phyloP scores from a whole-genome alignment of 139 green algal species.

The Micromonas commoda region DNA sequence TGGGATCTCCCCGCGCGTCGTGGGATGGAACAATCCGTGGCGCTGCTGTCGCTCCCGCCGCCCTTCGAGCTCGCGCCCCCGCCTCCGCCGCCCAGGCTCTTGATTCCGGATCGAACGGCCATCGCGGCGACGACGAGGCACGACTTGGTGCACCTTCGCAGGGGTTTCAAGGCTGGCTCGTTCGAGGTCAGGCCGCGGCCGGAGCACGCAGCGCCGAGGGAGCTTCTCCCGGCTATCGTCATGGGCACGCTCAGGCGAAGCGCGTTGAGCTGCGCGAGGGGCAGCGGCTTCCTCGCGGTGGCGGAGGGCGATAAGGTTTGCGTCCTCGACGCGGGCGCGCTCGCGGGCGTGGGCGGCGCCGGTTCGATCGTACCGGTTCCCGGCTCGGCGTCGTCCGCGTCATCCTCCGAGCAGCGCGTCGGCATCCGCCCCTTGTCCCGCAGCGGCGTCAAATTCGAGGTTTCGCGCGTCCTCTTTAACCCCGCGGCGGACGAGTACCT shows the following conservation, averaged over 20 bases:
- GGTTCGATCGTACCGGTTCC: background rate
- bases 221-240: background rate
- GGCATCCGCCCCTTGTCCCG: slow-evolving; percentile 27
- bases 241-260: background rate
- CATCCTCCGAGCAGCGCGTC: slow-evolving; percentile 8
- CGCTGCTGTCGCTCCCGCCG: no score
- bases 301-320: slow-evolving; percentile 42
- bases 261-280: slow-evolving; percentile 5
- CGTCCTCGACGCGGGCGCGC: slow-evolving; percentile 33
- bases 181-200: background rate
- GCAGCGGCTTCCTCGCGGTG: slow-evolving; percentile 31
- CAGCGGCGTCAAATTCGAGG: slow-evolving; percentile 34
- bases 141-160: background rate
- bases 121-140: no score
- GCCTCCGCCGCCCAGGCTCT: no score
- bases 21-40: no score
- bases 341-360: slow-evolving; percentile 16
- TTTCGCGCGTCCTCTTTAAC: slow-evolving; percentile 39
- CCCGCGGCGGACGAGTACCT: slow-evolving; percentile 34
- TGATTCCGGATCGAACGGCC: no score
- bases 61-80: no score
- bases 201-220: background rate
- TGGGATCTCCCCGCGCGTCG: no score
- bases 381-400: background rate
- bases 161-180: slow-evolving; percentile 17